Evolutionary conservation across 2,329 filamentous ascomycete species (phyloP).

Genomic region (Ophiosphaerella narmari): DNA sequence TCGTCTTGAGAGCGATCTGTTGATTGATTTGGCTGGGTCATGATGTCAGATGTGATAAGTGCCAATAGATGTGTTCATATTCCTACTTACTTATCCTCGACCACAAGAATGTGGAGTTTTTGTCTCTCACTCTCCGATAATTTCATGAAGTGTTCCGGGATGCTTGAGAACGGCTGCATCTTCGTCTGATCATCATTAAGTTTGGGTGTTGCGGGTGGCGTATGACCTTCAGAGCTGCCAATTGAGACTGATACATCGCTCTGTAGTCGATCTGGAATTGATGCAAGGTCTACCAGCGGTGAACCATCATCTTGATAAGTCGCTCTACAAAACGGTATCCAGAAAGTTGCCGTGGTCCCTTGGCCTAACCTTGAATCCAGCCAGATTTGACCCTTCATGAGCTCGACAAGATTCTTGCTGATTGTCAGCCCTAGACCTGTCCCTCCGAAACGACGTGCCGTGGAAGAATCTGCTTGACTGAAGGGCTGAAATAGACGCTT

Average conservation of each 20-base stretch:
- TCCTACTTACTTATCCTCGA: constrained; percentile 74
- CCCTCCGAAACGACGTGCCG: constrained; percentile 76
- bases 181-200: constrained; percentile 23
- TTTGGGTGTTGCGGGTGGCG: constrained; percentile 47
- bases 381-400: constrained; percentile 78
- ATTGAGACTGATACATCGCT: constrained; percentile 64
- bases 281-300: constrained; percentile 64
- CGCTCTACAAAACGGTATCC: constrained; percentile 76
- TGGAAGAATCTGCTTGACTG: constrained; percentile 80
- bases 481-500: constrained; percentile 78
- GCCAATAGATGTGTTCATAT: neutral
- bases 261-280: constrained; percentile 69
- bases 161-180: constrained; percentile 28
- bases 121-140: constrained; percentile 63
- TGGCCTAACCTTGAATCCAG: constrained; percentile 68
- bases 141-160: constrained; percentile 47
- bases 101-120: constrained; percentile 72
- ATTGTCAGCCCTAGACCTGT: constrained; percentile 80
- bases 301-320: constrained; percentile 57
- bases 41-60: constrained; percentile 6
- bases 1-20: constrained; percentile 76
- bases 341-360: constrained; percentile 76
- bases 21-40: constrained; percentile 63
- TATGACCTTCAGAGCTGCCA: constrained; percentile 66
- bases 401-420: constrained; percentile 74